phyloP scores from a whole-genome alignment of 306 rosid genomes.

The Acacia acuminata region DNA sequence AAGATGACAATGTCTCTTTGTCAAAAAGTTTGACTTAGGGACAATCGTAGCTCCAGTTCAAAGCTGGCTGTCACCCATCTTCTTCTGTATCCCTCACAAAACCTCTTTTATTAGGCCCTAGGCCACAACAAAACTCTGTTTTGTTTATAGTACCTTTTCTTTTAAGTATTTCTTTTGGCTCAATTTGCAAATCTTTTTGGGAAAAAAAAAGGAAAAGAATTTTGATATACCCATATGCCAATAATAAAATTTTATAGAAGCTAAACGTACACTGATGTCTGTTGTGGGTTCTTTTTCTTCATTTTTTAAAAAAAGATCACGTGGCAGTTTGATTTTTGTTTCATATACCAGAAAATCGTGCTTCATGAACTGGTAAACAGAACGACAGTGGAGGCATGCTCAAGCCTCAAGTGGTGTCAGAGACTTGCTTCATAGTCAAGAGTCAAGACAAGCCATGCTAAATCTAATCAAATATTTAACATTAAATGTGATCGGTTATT shows the following conservation, averaged over 20 bases:
- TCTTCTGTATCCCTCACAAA: neutral
- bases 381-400: conserved; percentile 27
- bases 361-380: neutral
- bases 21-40: conserved; percentile 1
- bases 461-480: conserved; percentile 22
- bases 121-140: neutral
- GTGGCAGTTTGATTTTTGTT: neutral
- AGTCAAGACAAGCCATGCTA: neutral
- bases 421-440: conserved; percentile 9
- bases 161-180: too few species aligned
- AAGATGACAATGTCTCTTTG: conserved; percentile 8
- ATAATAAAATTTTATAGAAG: neutral
- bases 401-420: conserved; percentile 34
- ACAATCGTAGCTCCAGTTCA: conserved; percentile 24
- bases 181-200: too few species aligned
- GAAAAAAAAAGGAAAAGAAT: neutral
- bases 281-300: neutral
- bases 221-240: neutral
- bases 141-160: neutral
- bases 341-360: neutral
- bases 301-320: neutral
- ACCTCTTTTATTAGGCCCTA: neutral
- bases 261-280: neutral
- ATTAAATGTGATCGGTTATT: conserved; percentile 8
- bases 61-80: conserved; percentile 26